phyloP scores from a whole-genome alignment of 2,329 filamentous ascomycete genomes.

The Colletotrichum shisoi region DNA sequence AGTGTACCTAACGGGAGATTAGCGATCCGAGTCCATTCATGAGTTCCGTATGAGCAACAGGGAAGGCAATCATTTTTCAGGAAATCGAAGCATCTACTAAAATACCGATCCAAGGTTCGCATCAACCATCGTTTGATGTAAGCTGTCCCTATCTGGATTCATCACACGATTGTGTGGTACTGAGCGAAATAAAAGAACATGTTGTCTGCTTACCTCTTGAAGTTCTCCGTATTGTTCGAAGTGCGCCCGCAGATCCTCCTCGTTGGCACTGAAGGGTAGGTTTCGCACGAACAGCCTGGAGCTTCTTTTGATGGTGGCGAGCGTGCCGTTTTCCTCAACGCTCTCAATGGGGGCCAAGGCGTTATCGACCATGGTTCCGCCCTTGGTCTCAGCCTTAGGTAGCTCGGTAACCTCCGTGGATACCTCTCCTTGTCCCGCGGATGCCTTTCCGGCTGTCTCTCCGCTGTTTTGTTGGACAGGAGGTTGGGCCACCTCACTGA shows the following conservation, averaged over 20 bases:
- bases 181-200: conserved; percentile 31
- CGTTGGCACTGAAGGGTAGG: conserved; percentile 78
- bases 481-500: conserved; percentile 61
- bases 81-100: conserved; percentile 99
- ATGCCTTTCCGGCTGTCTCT: conserved; percentile 24
- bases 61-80: conserved; percentile 65
- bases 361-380: conserved; percentile 44
- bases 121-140: conserved; percentile 90
- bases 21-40: conserved; percentile 30
- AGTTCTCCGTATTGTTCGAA: conserved; percentile 78
- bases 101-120: conserved; percentile 90
- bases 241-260: conserved; percentile 76
- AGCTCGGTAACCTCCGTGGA: conserved; percentile 39
- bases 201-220: conserved; percentile 78
- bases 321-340: conserved; percentile 52
- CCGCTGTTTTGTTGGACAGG: conserved; percentile 40
- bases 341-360: conserved; percentile 36
- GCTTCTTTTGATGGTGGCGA: conserved; percentile 73
- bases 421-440: conserved; percentile 25
- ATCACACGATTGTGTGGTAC: conserved; percentile 66
- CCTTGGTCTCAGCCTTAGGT: conserved; percentile 37
- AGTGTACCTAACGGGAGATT: conserved; percentile 73
- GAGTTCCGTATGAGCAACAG: conserved; percentile 15
- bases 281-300: conserved; percentile 89
- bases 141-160: conserved; percentile 99